A percentile compares a stretch with the other conserved stretches of the same genome.
Evolutionary conservation across 2,329 filamentous ascomycete genomes (phyloP).

Genomic region (Triangularia setosa): DNA sequence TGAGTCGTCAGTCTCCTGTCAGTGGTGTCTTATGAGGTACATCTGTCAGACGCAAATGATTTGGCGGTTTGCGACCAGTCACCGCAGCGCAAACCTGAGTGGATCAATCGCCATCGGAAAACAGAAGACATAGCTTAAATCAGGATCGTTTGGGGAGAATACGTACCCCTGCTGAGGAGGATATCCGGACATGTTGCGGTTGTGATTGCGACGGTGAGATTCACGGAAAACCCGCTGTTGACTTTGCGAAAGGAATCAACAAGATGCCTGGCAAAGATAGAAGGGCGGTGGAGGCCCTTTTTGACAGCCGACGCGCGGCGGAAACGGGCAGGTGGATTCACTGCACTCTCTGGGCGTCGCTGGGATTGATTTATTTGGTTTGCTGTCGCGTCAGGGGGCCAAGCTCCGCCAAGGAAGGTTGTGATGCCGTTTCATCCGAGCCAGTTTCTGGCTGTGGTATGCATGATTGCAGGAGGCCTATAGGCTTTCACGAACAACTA

Average conservation of each 20-base stretch:
- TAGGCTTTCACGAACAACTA: too few relatives aligned
- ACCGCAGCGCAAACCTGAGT: neutral
- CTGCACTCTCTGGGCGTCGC: neutral
- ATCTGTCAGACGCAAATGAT: neutral
- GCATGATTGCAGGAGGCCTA: neutral
- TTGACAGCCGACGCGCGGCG: neutral
- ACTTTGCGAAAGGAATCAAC: neutral
- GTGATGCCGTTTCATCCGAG: neutral
- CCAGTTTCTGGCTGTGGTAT: neutral
- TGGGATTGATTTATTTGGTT: neutral
- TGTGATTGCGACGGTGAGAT: neutral
- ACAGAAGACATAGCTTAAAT: neutral
- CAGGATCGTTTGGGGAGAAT: neutral
- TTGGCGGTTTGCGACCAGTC: neutral
- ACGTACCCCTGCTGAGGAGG: slow-evolving; percentile 8
- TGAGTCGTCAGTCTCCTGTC: neutral
- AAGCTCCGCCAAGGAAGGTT: neutral
- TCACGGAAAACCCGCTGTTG: neutral
- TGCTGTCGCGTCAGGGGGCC: neutral
- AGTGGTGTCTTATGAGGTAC: neutral
- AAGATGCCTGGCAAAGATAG: neutral
- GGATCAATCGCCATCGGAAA: neutral
- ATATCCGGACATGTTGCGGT: slow-evolving; percentile 3
- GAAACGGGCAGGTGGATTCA: neutral
- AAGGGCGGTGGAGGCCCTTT: neutral